Base-by-base conservation (phyloP, 176 grass and related monocot species). In the Carex pumila region DNA sequence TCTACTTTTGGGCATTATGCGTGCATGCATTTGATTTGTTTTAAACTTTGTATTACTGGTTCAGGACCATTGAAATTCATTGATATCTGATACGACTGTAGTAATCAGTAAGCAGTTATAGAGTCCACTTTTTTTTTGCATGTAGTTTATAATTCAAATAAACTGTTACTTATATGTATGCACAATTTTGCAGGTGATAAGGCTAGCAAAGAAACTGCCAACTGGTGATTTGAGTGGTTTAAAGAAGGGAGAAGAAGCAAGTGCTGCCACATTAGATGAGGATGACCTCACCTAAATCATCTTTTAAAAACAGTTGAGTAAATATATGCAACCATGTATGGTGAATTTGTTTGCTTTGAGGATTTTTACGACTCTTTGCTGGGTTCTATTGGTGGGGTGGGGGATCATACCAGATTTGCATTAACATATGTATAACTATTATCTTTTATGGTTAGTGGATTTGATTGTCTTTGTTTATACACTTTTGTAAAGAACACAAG, bases 191-290 rank as follows among this genome's bases (percentile, higher is more conserved):
- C 79, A 98, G 95, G 87, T 94, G 67, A 98, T 98, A 52, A 89
- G 92, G 86, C 86, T 98, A 29, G 92, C 95, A 61, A 88, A 83
- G 88, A 98, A 98, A 79, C 77, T 98, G 47, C 95, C 95, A 8
- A 98, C 91, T 11, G 95, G 92, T 74, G 95, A 98, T 82, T 81
- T 98, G 68, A 89, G 91, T 74, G 79, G 87, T 45, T 85, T 98
- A 13, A 90, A 91, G 84, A 93, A 83, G 45, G 62, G 65, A 84
- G 83, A 80, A 50, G 41, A 81, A 75, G 73, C 57, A 62, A 82
- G 13, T 10, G 89, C 61, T 7, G 94, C 87, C 25, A 32, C 72
- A 19, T 86, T 98, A 88, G 92, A 98, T 77, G 95, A 98, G 88
- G 80, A 98, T 85, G 90, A 98, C 82, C 95, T 98, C 15, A 94